phyloP scores from a whole-genome alignment of 2,329 filamentous ascomycete species.

The Thermoascus crustaceus region DNA sequence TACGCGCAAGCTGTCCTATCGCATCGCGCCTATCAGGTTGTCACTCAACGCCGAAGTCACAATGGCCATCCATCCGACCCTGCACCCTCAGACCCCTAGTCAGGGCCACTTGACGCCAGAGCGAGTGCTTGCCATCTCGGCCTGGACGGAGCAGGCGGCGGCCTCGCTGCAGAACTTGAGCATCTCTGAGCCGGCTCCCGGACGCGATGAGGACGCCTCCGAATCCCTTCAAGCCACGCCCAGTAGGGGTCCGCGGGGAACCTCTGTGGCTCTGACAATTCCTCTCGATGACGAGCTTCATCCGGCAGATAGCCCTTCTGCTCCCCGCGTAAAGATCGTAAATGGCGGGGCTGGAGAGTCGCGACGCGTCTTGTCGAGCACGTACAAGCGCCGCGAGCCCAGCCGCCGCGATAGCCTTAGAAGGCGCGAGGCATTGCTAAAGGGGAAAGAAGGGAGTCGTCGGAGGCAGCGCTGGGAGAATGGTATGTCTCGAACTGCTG shows the following conservation, averaged over 20 bases:
- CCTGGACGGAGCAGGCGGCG: slow-evolving; percentile 51
- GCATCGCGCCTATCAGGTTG: slow-evolving; percentile 1
- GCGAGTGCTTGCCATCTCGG: slow-evolving; percentile 52
- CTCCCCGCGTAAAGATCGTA: slow-evolving; percentile 20
- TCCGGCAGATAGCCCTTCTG: slow-evolving; percentile 21
- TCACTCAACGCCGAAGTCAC: slow-evolving; percentile 3
- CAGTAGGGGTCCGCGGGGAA: slow-evolving; percentile 40
- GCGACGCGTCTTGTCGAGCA: slow-evolving; percentile 27
- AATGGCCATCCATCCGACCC: slow-evolving; percentile 38
- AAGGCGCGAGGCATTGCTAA: slow-evolving; percentile 66
- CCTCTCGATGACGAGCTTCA: slow-evolving; percentile 56
- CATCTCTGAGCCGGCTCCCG: slow-evolving; percentile 20
- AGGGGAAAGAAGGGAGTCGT: slow-evolving; percentile 83
- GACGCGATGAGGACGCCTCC: slow-evolving; percentile 29
- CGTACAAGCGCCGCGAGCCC: slow-evolving; percentile 45
- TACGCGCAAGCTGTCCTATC: neutral
- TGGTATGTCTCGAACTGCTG: slow-evolving; percentile 45
- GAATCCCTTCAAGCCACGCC: slow-evolving; percentile 48
- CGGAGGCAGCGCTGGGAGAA: slow-evolving; percentile 92
- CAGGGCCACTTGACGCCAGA: slow-evolving; percentile 25
- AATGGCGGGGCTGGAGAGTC: slow-evolving; percentile 12
- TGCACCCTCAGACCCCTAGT: slow-evolving; percentile 17
- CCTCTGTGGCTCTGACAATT: slow-evolving; percentile 60
- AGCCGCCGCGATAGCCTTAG: slow-evolving; percentile 54
- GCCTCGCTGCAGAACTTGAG: slow-evolving; percentile 29